A percentile compares a stretch with the other conserved stretches of the same genome.
phyloP scores from a whole-genome alignment of 2,329 filamentous ascomycete genomes.

The Amylocarpus encephaloides region DNA sequence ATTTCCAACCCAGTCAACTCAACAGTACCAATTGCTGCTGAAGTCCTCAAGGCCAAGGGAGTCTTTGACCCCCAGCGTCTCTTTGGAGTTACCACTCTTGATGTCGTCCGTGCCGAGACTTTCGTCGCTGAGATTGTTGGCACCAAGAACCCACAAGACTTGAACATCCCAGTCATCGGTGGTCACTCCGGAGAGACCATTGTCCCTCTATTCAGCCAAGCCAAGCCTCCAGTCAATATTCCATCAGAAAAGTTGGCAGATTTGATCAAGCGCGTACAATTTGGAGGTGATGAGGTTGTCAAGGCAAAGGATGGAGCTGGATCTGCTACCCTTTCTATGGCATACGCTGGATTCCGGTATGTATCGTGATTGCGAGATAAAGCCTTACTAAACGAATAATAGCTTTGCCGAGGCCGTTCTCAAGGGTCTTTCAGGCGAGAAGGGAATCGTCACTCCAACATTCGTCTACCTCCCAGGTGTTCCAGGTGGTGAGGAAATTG shows the following conservation, averaged over 20 bases:
- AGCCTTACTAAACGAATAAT: conserved; percentile 11
- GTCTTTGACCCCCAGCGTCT: conserved; percentile 94
- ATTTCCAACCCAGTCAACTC: conserved; percentile 99
- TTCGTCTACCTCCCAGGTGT: conserved; percentile 94
- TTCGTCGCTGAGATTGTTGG: conserved; percentile 84
- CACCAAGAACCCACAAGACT: conserved; percentile 73
- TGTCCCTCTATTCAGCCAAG: conserved; percentile 92
- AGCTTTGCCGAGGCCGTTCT: conserved; percentile 94
- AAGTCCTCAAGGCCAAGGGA: conserved; percentile 87
- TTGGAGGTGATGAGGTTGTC: conserved; percentile 95
- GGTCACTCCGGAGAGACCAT: conserved; percentile 98
- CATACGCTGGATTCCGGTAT: conserved; percentile 88
- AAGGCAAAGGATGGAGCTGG: conserved; percentile 90
- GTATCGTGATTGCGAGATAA: conserved; percentile 19
- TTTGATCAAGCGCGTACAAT: conserved; percentile 91
- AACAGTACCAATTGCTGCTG: conserved; percentile 93
- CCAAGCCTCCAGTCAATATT: conserved; percentile 71
- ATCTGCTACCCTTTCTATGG: conserved; percentile 90
- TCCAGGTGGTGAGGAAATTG: conserved; percentile 76
- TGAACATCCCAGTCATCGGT: conserved; percentile 86
- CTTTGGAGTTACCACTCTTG: conserved; percentile 97
- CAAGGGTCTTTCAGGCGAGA: conserved; percentile 87
- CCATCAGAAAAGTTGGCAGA: conserved; percentile 85
- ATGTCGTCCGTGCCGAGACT: conserved; percentile 96
- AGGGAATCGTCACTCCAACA: conserved; percentile 88